Conservation (phyloP, 495 filamentous ascomycete species). For the Neurospora tetraspora region DNA sequence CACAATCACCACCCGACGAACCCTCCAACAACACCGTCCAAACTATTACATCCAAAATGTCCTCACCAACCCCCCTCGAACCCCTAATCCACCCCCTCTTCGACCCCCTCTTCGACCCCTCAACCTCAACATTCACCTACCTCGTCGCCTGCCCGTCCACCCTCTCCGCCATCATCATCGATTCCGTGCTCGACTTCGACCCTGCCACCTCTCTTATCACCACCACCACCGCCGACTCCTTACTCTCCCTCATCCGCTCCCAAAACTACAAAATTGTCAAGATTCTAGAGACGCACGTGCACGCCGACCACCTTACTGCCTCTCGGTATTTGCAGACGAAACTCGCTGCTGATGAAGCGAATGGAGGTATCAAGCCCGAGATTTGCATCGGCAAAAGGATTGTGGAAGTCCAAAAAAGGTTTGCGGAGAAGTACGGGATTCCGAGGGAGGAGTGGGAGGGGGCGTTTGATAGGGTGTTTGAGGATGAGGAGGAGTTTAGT, state of each 20-base stretch:
- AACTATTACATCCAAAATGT: too few species aligned
- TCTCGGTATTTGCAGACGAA: slow-evolving; percentile 40
- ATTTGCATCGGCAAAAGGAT: slow-evolving; percentile 50
- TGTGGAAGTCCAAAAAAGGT: slow-evolving; percentile 36
- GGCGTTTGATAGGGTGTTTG: slow-evolving; percentile 43
- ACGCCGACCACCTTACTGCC: slow-evolving; percentile 55
- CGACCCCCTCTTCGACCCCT: slow-evolving; percentile 30
- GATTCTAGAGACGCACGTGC: slow-evolving; percentile 52
- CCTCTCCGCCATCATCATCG: slow-evolving; percentile 42
- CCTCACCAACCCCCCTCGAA: neutral
- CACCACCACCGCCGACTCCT: slow-evolving; percentile 37
- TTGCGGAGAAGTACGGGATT: slow-evolving; percentile 40
- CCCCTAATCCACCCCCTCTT: slow-evolving; percentile 21
- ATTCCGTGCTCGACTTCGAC: slow-evolving; percentile 51
- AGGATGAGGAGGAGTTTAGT: slow-evolving; percentile 42
- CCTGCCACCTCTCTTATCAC: slow-evolving; percentile 33
- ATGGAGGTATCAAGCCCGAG: slow-evolving; percentile 12
- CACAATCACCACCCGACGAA: too few species aligned
- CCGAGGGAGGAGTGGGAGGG: slow-evolving; percentile 24
- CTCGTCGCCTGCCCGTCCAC: slow-evolving; percentile 45
- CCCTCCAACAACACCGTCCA: too few species aligned
- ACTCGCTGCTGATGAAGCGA: too few species aligned
- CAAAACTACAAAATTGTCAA: slow-evolving; percentile 36
- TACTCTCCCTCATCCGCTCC: slow-evolving; percentile 32
- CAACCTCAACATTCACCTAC: slow-evolving; percentile 50